phyloP scores from a whole-genome alignment of 2,329 filamentous ascomycete genomes.

The Ceratocystis cubensis region DNA sequence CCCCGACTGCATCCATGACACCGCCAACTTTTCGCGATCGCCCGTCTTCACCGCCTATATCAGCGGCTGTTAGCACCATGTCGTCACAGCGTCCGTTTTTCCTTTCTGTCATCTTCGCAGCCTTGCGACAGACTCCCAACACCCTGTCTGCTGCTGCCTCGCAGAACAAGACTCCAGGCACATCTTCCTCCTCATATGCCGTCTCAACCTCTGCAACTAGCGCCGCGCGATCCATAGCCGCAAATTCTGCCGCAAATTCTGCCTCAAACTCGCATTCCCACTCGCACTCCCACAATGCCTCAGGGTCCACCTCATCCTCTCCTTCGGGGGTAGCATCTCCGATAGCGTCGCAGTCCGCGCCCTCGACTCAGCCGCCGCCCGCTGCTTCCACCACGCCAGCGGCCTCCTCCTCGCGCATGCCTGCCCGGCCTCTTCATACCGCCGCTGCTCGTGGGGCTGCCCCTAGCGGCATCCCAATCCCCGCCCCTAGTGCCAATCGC shows the following conservation, averaged over 20 bases:
- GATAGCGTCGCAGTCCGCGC: conserved; percentile 18
- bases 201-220: conserved; percentile 22
- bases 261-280: conserved; percentile 18
- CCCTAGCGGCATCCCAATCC: conserved; percentile 31
- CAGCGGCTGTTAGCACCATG: conserved; percentile 10
- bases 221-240: conserved; percentile 24
- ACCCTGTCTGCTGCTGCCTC: conserved; percentile 27
- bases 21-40: conserved; percentile 4
- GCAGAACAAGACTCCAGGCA: conserved; percentile 29
- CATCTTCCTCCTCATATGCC: conserved; percentile 24
- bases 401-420: conserved; percentile 4
- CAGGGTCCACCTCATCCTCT: conserved; percentile 26
- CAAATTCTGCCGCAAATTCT: conserved; percentile 25
- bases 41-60: conserved; percentile 3
- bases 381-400: conserved; percentile 18
- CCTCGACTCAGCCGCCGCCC: conserved; percentile 24
- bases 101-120: conserved; percentile 44
- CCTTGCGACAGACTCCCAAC: conserved; percentile 38
- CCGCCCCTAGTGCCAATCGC: conserved; percentile 26
- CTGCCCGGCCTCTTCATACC: conserved; percentile 6
- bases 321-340: conserved; percentile 20
- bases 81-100: conserved; percentile 42
- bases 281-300: conserved; percentile 14
- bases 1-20: not conserved
- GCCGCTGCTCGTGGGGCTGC: conserved; percentile 24